Evolutionary conservation across 108 stramenopile genomes (phyloP).

Genomic region (Poteriospumella lacustris): DNA sequence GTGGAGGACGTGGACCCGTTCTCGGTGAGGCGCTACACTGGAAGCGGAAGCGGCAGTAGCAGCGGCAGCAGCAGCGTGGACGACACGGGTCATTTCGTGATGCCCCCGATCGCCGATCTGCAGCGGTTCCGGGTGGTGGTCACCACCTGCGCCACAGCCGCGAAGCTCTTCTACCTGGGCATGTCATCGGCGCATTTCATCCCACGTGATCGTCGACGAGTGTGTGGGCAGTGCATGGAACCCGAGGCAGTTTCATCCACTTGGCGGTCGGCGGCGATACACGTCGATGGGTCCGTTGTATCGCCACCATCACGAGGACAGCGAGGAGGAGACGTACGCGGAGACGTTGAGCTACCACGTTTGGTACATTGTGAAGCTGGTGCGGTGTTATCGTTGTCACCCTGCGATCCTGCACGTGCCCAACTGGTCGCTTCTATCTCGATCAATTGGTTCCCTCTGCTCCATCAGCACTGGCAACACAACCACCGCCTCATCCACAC

Average conservation of each 20-base stretch:
- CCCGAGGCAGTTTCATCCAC: neutral
- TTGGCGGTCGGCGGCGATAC: neutral
- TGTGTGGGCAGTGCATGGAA: slow-evolving; percentile 4
- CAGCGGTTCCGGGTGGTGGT: neutral
- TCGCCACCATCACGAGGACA: neutral
- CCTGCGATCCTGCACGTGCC: slow-evolving; percentile 5
- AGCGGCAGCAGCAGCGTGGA: too few species aligned
- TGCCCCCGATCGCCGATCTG: neutral
- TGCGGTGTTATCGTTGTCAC: slow-evolving; percentile 25
- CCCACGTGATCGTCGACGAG: slow-evolving; percentile 4
- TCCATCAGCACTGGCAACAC: neutral
- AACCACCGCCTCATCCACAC: too few species aligned
- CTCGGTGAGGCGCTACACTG: neutral
- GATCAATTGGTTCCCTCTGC: slow-evolving; percentile 1
- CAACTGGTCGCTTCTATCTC: slow-evolving; percentile 5
- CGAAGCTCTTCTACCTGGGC: neutral
- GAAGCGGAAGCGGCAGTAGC: too few species aligned
- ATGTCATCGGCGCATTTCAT: slow-evolving; percentile 1
- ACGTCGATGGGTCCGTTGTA: neutral
- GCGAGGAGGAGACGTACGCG: neutral
- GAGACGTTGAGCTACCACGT: neutral
- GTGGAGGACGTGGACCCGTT: neutral
- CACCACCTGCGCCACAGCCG: slow-evolving; percentile 1
- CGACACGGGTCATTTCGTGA: too few species aligned
- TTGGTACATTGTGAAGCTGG: neutral